Base-by-base conservation (phyloP, 805 yeast species). In the Nakazawaea wyomingensis region DNA sequence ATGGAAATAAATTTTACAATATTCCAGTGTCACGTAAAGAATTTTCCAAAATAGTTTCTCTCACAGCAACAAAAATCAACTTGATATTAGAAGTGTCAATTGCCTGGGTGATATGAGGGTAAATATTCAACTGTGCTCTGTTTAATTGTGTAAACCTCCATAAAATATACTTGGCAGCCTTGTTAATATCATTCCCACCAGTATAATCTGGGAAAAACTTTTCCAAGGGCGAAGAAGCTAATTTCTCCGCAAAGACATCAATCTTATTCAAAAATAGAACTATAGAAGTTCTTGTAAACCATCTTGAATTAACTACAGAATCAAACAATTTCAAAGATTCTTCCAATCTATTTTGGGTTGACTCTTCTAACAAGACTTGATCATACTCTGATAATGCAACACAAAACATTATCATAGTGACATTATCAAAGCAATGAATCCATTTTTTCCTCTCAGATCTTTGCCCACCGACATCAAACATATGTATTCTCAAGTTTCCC, bases 381-480 rank as follows among this genome's bases (percentile, higher is more conserved):
- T 90, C 96, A 57, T 90, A 90, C 59, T 90, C 97, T 2, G 91
- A 81, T 42, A 90, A 64, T 0, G 97, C 89, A 18, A 89, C 96
- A 61, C 96, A 89, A 59, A 89, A 90, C 47, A 90, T 86, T 39
- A 90, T 83, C 37, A 85, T 71, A 0, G 96, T 85, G 27, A 90
- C 96, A 53, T 89, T 88, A 61, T 89, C 96, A 55, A 93, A 93
- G 57, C 96, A 87, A 63, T 93, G 95, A 48, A 93, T 89, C 46
- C 99, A 93, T 62, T 93, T 91, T 56, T 85, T 86, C 42, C 99
- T 80, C 66, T 93, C 99, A 3, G 95, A 80, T 54, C 99, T 72
- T 63, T 93, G 99, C 1, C 97, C 97, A 49, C 97, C 97, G 37
- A 90, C 96, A 61, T 90, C 97, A 56, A 69, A 80, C 53, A 83